Percentiles rank a stretch among this genome's conserved stretches.
phyloP scores from a whole-genome alignment of 306 rosid species.

The Nissolia schottii region DNA sequence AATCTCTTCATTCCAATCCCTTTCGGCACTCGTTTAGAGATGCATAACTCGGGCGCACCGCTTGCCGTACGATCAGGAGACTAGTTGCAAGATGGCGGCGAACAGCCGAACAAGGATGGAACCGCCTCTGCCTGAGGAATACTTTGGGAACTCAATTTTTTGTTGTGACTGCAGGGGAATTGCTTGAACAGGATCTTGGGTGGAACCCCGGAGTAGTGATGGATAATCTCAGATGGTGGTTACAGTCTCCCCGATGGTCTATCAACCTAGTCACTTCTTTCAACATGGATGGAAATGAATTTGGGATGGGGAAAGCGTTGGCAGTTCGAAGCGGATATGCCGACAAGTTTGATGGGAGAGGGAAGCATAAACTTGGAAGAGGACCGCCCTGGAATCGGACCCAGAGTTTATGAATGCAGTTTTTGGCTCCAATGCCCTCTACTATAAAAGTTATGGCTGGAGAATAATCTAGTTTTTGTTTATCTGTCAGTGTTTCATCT shows the following conservation, averaged over 20 bases:
- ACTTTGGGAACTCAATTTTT: slow-evolving; percentile 42
- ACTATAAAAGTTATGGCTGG: too few relatives aligned
- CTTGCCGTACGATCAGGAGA: neutral
- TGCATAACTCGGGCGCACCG: slow-evolving; percentile 43
- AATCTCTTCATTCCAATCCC: slow-evolving; percentile 56
- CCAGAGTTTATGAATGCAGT: slow-evolving; percentile 39
- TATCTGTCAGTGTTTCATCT: too few relatives aligned
- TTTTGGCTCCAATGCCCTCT: neutral
- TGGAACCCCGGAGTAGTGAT: slow-evolving; percentile 31
- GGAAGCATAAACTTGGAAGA: slow-evolving; percentile 68
- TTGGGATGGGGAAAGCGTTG: slow-evolving; percentile 75
- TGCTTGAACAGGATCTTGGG: slow-evolving; percentile 36
- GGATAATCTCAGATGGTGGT: slow-evolving; percentile 4
- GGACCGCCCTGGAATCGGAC: slow-evolving; percentile 51
- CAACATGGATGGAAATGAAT: slow-evolving; percentile 51
- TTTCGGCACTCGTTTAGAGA: slow-evolving; percentile 59
- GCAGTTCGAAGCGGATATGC: slow-evolving; percentile 51
- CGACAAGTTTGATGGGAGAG: slow-evolving; percentile 43
- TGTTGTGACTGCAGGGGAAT: slow-evolving; percentile 25
- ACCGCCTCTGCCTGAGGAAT: slow-evolving; percentile 36
- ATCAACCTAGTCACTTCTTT: neutral
- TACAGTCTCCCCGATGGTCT: slow-evolving; percentile 15
- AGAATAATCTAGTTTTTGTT: too few relatives aligned
- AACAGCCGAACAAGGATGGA: slow-evolving; percentile 45
- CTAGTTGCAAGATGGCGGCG: slow-evolving; percentile 36